Evolutionary conservation across 805 yeast genomes (phyloP).

Genomic region (Starmerella apicola): DNA sequence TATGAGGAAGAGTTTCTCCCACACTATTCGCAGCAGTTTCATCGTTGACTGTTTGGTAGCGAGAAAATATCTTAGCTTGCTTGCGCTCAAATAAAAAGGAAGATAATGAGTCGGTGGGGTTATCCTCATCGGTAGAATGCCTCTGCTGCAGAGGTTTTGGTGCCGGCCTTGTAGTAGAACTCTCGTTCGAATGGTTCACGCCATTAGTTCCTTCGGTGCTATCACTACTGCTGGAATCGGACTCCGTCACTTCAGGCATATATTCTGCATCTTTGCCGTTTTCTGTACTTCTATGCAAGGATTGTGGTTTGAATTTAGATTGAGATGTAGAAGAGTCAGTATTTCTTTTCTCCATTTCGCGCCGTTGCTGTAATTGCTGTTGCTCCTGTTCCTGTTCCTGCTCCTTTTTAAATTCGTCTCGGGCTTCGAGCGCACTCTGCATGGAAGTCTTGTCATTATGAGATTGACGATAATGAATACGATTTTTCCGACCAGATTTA

Average conservation of each 20-base stretch:
- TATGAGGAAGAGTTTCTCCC: conserved; percentile 24
- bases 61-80: not conserved
- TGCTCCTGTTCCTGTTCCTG: conserved; percentile 5
- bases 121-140: not conserved
- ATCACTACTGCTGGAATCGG: not conserved
- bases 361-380: not conserved
- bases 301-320: too few species aligned
- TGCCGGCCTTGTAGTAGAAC: too few species aligned
- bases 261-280: not conserved
- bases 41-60: conserved; percentile 8
- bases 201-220: too few species aligned
- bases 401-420: conserved; percentile 14
- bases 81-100: conserved; percentile 9
- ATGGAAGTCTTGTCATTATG: conserved; percentile 11
- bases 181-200: too few species aligned
- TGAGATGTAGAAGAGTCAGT: not conserved
- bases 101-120: not conserved
- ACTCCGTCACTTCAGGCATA: not conserved
- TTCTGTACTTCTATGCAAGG: not conserved
- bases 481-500: conserved; percentile 10
- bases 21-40: conserved; percentile 3
- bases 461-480: conserved; percentile 30
- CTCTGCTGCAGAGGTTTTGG: not conserved
- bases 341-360: not conserved
- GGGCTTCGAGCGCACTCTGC: conserved; percentile 19